phyloP scores from a whole-genome alignment of 1,284 basidiomycete genomes.

The Schizophyllum amplum region DNA sequence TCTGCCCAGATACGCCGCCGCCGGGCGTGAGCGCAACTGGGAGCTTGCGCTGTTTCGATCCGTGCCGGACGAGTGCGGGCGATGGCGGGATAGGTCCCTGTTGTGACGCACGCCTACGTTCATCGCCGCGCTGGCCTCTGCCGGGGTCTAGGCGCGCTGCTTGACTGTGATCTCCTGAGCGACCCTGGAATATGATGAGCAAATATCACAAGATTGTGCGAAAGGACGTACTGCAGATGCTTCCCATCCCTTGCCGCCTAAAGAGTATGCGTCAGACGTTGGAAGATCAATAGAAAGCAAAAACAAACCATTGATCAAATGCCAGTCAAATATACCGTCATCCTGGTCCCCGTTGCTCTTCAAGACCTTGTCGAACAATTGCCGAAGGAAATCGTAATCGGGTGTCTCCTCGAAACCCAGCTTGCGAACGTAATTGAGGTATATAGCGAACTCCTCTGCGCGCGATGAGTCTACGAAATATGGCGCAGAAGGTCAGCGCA shows the following conservation, averaged over 20 bases:
- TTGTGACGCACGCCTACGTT: conserved; percentile 52
- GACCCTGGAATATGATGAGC: conserved; percentile 38
- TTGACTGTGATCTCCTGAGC: conserved; percentile 42
- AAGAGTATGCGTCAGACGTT: conserved; percentile 1
- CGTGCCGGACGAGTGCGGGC: conserved; percentile 65
- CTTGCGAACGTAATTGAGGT: conserved; percentile 83
- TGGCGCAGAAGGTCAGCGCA: conserved; percentile 6
- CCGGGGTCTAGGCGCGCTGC: conserved; percentile 17
- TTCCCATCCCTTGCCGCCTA: conserved; percentile 94
- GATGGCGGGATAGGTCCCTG: conserved; percentile 48
- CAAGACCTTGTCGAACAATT: conserved; percentile 86
- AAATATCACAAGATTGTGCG: conserved; percentile 54
- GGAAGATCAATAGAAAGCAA: conserved; percentile 1
- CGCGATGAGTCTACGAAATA: neutral
- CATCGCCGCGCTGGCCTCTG: conserved; percentile 28
- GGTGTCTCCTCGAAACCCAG: conserved; percentile 91
- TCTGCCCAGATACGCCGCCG: conserved; percentile 36
- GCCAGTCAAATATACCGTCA: conserved; percentile 90
- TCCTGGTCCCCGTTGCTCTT: conserved; percentile 85
- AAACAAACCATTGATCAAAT: conserved; percentile 62
- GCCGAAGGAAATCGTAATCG: conserved; percentile 92
- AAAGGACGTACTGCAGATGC: conserved; percentile 48
- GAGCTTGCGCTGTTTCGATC: conserved; percentile 57
- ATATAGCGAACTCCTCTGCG: conserved; percentile 82
- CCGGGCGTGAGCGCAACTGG: conserved; percentile 49